These are phyloP conservation scores for Stevia rebaudiana DNA, from an alignment of 140 eudicot species.

Conservation along the genomic window DNA sequence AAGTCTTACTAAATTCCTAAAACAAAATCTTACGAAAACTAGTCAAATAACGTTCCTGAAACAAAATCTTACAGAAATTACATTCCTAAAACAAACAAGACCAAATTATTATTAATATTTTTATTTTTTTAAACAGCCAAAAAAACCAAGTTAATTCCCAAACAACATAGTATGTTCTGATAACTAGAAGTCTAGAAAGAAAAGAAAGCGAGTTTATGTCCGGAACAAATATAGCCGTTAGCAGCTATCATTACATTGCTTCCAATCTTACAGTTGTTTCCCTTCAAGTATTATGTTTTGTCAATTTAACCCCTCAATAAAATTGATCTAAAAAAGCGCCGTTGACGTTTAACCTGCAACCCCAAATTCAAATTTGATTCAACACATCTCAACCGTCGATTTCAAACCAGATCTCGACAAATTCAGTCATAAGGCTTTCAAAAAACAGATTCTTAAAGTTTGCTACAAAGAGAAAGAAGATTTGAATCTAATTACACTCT, in stretches of 20 bases:
- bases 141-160: too few species aligned
- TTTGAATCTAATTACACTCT: conserved; percentile 12
- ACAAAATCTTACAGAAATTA: too few species aligned
- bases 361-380: conserved; percentile 18
- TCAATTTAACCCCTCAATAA: background rate
- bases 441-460: background rate
- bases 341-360: conserved; percentile 11
- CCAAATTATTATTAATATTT: too few species aligned
- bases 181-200: too few species aligned
- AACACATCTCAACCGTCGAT: conserved; percentile 23
- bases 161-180: too few species aligned
- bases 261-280: background rate
- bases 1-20: too few species aligned
- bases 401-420: conserved; percentile 20
- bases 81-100: too few species aligned
- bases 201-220: too few species aligned
- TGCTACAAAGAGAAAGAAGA: background rate
- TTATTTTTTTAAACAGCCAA: too few species aligned
- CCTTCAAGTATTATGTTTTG: background rate
- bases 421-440: conserved; percentile 12
- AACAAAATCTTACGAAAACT: too few species aligned
- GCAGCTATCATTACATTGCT: background rate
- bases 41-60: too few species aligned
- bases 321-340: conserved; percentile 18
- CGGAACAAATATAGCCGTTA: conserved; percentile 16